Conservation (phyloP, 768 basidiomycete species). For the Vararia minispora region DNA sequence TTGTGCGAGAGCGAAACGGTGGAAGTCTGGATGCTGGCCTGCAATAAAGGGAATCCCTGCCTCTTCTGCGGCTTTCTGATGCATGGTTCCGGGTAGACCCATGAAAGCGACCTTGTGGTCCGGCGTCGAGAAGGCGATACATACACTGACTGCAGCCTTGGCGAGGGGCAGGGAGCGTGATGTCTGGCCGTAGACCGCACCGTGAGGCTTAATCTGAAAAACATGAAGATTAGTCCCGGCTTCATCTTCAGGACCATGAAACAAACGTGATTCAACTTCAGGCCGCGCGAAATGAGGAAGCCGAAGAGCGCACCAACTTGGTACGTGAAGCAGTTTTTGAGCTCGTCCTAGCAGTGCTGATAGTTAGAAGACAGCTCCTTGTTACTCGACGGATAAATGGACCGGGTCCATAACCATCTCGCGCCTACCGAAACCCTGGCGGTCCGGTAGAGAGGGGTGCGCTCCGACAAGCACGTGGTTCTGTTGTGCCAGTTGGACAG, state of each 20-base stretch:
- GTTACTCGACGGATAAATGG: constrained; percentile 11
- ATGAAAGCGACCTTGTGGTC: constrained; percentile 36
- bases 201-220: constrained; percentile 46
- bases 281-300: constrained; percentile 41
- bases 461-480: constrained; percentile 52
- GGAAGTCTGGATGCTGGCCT: constrained; percentile 24
- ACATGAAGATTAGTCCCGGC: background rate
- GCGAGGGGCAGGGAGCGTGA: constrained; percentile 45
- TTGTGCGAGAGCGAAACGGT: background rate
- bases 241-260: background rate
- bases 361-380: background rate
- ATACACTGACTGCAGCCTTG: constrained; percentile 40
- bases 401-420: constrained; percentile 56
- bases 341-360: constrained; percentile 31
- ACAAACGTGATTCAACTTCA: constrained; percentile 46
- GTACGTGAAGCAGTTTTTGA: constrained; percentile 47
- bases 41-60: constrained; percentile 50
- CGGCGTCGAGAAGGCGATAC: constrained; percentile 32
- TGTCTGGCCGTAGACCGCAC: constrained; percentile 50
- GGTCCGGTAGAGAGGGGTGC: constrained; percentile 53
- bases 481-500: constrained; percentile 43
- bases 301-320: constrained; percentile 57
- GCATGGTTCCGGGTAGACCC: constrained; percentile 53
- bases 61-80: constrained; percentile 45
- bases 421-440: constrained; percentile 54